Evolutionary conservation across 192 early-diverging fungal genomes (phyloP).

Genomic region (Diversispora epigaea): DNA sequence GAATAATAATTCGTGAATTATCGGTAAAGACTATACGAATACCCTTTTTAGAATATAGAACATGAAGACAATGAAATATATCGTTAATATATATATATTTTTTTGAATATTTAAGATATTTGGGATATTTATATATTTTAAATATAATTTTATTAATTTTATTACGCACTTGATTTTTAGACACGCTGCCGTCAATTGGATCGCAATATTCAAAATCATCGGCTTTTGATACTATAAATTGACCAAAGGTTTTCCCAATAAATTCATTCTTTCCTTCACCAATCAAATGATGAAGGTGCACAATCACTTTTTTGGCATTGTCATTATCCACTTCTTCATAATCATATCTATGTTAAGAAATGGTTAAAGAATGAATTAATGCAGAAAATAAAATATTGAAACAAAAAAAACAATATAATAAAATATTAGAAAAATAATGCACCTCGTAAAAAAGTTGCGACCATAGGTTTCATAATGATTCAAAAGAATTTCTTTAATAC

Average conservation of each 20-base stretch:
- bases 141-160: too few relatives aligned
- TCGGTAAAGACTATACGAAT: conserved; percentile 90
- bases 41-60: conserved; percentile 51
- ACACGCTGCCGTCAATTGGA: conserved; percentile 84
- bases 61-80: too few relatives aligned
- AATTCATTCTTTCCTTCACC: conserved; percentile 45
- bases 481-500: conserved; percentile 79
- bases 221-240: conserved; percentile 61
- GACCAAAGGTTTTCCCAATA: conserved; percentile 63
- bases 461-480: conserved; percentile 83
- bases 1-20: conserved; percentile 87
- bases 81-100: too few relatives aligned
- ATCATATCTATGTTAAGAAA: conserved; percentile 68
- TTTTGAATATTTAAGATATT: too few relatives aligned
- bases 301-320: conserved; percentile 77
- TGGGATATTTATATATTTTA: too few relatives aligned
- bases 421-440: conserved; percentile 8
- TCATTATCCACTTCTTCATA: conserved; percentile 92
- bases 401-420: too few relatives aligned
- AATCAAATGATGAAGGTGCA: conserved; percentile 61
- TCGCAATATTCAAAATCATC: conserved; percentile 96
- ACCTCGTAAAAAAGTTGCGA: conserved; percentile 93
- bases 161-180: conserved; percentile 66
- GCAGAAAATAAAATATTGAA: not conserved
- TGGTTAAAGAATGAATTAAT: not conserved